These are phyloP conservation scores for Puccinia triticina DNA, from an alignment of 1,284 basidiomycete species.

Conservation along the genomic window DNA sequence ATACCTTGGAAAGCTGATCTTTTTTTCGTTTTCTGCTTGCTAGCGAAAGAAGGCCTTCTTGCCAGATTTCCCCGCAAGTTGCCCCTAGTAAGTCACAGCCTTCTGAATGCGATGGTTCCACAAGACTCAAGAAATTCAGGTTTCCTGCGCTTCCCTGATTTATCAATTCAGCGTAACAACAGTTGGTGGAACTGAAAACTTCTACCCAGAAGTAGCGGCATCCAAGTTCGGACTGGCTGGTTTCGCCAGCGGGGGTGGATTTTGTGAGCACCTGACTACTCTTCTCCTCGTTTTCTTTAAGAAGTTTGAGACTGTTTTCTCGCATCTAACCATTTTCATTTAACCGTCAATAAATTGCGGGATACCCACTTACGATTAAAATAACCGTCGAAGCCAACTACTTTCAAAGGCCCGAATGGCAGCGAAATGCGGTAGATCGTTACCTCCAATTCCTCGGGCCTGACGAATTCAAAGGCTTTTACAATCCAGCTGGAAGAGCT, in stretches of 20 bases:
- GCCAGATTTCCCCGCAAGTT: conserved; percentile 41
- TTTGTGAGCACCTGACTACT: conserved; percentile 33
- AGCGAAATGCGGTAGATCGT: conserved; percentile 53
- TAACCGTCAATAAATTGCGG: background rate
- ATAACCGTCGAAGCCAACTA: conserved; percentile 52
- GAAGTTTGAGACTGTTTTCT: background rate
- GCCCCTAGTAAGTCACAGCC: conserved; percentile 45
- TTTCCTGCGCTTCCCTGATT: no score
- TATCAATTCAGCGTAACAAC: conserved; percentile 52
- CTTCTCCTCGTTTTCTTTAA: background rate
- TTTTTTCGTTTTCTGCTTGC: background rate
- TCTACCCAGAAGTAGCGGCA: conserved; percentile 56
- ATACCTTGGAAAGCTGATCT: background rate
- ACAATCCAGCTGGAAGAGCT: conserved; percentile 57
- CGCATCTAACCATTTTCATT: conserved; percentile 35
- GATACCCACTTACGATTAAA: background rate
- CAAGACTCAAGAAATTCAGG: background rate
- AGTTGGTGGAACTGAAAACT: conserved; percentile 58
- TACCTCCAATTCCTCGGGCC: conserved; percentile 56
- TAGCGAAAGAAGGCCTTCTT: conserved; percentile 18
- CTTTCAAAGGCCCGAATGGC: conserved; percentile 56
- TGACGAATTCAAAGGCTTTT: conserved; percentile 55
- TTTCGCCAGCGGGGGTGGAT: conserved; percentile 45
- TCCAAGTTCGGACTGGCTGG: conserved; percentile 22
- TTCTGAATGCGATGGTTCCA: background rate